These are phyloP conservation scores for Pseudofabraea citricarpa DNA, from an alignment of 2,329 filamentous ascomycete genomes.

Conservation along the genomic window DNA sequence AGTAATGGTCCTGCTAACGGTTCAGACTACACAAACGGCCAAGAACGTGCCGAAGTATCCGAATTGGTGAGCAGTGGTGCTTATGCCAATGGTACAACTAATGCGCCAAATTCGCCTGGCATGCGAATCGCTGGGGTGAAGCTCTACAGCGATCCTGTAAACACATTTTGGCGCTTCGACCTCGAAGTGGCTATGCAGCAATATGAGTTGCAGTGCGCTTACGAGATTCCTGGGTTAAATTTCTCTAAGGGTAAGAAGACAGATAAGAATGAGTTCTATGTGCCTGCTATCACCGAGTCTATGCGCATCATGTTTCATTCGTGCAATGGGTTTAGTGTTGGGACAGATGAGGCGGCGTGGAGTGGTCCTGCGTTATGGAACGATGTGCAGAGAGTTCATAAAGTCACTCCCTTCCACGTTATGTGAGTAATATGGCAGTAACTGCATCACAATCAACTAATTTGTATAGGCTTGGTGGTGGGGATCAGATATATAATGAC, in stretches of 20 bases:
- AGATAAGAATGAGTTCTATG: conserved; percentile 69
- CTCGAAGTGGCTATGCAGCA: conserved; percentile 70
- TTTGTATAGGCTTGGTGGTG: conserved; percentile 71
- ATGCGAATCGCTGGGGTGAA: conserved; percentile 46
- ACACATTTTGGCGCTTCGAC: conserved; percentile 94
- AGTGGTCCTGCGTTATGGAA: conserved; percentile 94
- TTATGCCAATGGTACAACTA: conserved; percentile 5
- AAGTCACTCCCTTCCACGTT: conserved; percentile 81
- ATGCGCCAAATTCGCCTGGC: conserved; percentile 10
- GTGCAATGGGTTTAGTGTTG: conserved; percentile 92
- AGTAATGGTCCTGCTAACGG: conserved; percentile 17
- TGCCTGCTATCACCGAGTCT: conserved; percentile 75
- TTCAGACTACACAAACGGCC: conserved; percentile 26
- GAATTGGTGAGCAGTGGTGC: conserved; percentile 1
- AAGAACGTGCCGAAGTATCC: neutral
- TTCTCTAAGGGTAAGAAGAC: conserved; percentile 54
- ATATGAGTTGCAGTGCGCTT: conserved; percentile 72
- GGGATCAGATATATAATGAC: conserved; percentile 97
- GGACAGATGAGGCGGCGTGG: conserved; percentile 79
- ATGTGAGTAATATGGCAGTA: too few species aligned
- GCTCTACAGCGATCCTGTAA: conserved; percentile 59
- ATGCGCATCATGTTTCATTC: conserved; percentile 99
- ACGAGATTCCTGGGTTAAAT: conserved; percentile 63
- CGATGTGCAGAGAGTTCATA: conserved; percentile 81
- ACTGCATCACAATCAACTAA: too few species aligned